These are phyloP conservation scores for Agapanthus africanus DNA, from an alignment of 106 monocot genomes.

Conservation along the genomic window DNA sequence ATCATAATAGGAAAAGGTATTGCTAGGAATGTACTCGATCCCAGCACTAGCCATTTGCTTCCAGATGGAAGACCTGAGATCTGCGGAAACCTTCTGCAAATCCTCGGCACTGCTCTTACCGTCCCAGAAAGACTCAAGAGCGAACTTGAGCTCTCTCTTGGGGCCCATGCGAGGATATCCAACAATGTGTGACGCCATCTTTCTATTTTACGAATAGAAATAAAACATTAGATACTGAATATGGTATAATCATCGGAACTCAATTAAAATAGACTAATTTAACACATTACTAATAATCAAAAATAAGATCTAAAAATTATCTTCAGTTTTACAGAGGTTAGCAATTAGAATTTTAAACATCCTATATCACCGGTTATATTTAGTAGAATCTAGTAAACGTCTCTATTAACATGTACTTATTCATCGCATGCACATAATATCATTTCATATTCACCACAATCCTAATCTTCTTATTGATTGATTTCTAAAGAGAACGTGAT, in stretches of 20 bases:
- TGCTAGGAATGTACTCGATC: slow-evolving; percentile 81
- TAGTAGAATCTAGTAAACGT: background rate
- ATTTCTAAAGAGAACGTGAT: background rate
- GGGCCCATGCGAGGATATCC: slow-evolving; percentile 94
- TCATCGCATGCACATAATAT: background rate
- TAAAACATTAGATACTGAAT: background rate
- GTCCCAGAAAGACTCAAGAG: slow-evolving; percentile 90
- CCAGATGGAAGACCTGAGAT: slow-evolving; percentile 75
- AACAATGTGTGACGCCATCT: slow-evolving; percentile 87
- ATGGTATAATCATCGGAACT: background rate
- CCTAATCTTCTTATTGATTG: background rate
- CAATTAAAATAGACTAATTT: background rate
- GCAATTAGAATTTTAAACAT: background rate
- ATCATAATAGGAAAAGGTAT: slow-evolving; percentile 84
- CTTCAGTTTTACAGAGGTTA: no score
- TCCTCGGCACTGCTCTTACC: slow-evolving; percentile 72
- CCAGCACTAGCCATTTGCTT: slow-evolving; percentile 81
- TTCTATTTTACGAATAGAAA: background rate
- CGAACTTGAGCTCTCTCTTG: slow-evolving; percentile 94
- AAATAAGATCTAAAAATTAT: no score
- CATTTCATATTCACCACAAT: background rate
- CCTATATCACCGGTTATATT: background rate
- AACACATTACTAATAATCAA: background rate
- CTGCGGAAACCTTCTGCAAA: slow-evolving; percentile 72
- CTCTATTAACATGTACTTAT: background rate